Evolutionary conservation across 306 rosid genomes (phyloP).

Genomic region (Quillaja saponaria): DNA sequence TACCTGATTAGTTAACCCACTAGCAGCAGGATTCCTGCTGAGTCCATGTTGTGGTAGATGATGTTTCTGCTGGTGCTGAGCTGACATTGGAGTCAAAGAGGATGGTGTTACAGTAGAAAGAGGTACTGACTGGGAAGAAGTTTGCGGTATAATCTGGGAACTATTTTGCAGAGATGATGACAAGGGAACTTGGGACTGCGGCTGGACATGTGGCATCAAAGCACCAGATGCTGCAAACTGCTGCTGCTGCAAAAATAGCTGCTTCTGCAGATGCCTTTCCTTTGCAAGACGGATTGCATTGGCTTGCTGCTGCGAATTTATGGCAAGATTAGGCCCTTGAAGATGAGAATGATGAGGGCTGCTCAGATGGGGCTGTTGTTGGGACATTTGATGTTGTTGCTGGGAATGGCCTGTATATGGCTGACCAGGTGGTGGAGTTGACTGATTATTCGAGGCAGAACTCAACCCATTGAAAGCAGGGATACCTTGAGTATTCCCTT

Average conservation of each 20-base stretch:
- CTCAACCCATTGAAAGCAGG: slow-evolving; percentile 75
- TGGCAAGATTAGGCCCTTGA: slow-evolving; percentile 69
- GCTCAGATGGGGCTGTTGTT: slow-evolving; percentile 71
- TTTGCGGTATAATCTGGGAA: slow-evolving; percentile 70
- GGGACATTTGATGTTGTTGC: slow-evolving; percentile 72
- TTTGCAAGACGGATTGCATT: slow-evolving; percentile 65
- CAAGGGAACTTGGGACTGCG: slow-evolving; percentile 74
- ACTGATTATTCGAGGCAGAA: slow-evolving; percentile 79
- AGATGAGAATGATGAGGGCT: slow-evolving; percentile 72
- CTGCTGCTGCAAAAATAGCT: slow-evolving; percentile 65
- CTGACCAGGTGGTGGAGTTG: slow-evolving; percentile 65
- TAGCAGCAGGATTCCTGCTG: slow-evolving; percentile 64
- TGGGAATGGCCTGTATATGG: slow-evolving; percentile 76
- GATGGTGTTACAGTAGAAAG: slow-evolving; percentile 60
- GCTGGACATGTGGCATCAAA: slow-evolving; percentile 56
- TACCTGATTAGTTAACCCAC: slow-evolving; percentile 65
- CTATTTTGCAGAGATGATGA: slow-evolving; percentile 63
- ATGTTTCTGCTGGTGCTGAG: slow-evolving; percentile 91
- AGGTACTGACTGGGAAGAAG: slow-evolving; percentile 65
- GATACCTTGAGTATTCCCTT: slow-evolving; percentile 73
- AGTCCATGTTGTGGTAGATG: slow-evolving; percentile 77
- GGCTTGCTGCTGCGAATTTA: slow-evolving; percentile 72
- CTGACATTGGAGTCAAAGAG: slow-evolving; percentile 61
- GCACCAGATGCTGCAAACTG: slow-evolving; percentile 75
- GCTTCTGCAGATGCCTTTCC: slow-evolving; percentile 78